Evolutionary conservation across 2,329 filamentous ascomycete species (phyloP), one percentile per base, ranked within the genome.

Genomic region (Aspergillus amoenus): DNA sequence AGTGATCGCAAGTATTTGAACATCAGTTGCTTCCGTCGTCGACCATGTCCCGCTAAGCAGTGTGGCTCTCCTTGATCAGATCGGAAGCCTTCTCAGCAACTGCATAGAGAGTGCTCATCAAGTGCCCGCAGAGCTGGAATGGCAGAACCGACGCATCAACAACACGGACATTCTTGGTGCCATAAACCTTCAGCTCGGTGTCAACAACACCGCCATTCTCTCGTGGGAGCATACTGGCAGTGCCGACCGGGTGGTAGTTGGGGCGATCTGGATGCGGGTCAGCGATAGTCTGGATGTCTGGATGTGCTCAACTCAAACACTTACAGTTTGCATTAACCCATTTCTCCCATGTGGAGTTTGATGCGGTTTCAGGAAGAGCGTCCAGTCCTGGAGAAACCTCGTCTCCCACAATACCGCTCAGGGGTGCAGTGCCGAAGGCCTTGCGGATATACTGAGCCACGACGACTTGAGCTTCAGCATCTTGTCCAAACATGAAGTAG

Each of bases 271-370:
- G 3, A 12, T 15, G 13, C 7, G 21, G 0, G 32, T 56, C 47
- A 55, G 46, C 39, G 7, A 43, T 27, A 11, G 30, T 18, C 7
- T 2, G 7, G n/a, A 12, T 21, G 5, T 30, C 24, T 41, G 6
- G 34, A 7, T 9, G 22, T 18, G 17, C 9, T 50, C 5, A 8
- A 15, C 8, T 12, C 7, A 30, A 21, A 42, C 8, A 56, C 69
- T 56, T 57, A 71, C 70, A 71, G 50, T 62, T 64, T 3, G 48
- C 49, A 17, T 64, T 61, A 27, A 66, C 49, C 66, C 68, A 72
- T 11, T 57, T 49, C 12, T 59, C 30, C 70, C 70, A 72, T 3
- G 51, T 52, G 11, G 58, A 37, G 11, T 60, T 58, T 1, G 64
- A 52, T 1, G 66, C 65, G 43, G 65, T 58, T 9, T 57, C 46